Base-by-base conservation (phyloP, 148 eudicot genomes). In the Amaranthus cruentus region DNA sequence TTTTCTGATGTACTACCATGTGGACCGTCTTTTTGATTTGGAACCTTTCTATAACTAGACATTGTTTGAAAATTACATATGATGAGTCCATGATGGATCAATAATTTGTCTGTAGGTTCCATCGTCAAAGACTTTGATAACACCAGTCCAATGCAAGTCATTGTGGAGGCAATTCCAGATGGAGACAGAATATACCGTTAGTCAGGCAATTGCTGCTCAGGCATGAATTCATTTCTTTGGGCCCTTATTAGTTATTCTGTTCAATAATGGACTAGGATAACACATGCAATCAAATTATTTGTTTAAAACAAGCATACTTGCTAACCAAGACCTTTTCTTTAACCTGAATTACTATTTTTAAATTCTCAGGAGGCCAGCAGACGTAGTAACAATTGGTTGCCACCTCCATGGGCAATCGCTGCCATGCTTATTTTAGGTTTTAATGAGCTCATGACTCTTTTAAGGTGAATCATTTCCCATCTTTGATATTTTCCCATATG, bases 351-450 rank as follows among this genome's bases (percentile, higher is more conserved):
- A 47, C 38, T 6, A 3, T 76, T 11, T 76, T 64, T n/a, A 6
- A 67, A 51, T 77, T 83, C 12, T 68, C 87, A 96, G 99, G 99
- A 92, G 79, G 99, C 99, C 63, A 96, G 90, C 86, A 90, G 76
- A 84, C 88, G 97, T 59, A 84, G 72, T 79, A 96, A 89, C 88
- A 96, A 89, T 80, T 92, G 97, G 97, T 65, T 96, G 83, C 99
- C 99, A 72, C 99, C 99, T 81, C 97, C 99, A 80, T 96, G 99
- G 99, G 99, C 99, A 28, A 90, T 96, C 61, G 85, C 83, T 69
- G 99, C 97, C 59, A 67, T 96, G 79, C 52, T 89, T 66, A 70
- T 96, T 76, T 81, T 96, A 52, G 99, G 99, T 47, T 96, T 96
- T 75, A 96, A 96, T 73, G 99, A 96, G 83, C 90, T 96, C 72